Conservation (phyloP, 2,329 filamentous ascomycete species). For the Tolypocladium ovalisporum region DNA sequence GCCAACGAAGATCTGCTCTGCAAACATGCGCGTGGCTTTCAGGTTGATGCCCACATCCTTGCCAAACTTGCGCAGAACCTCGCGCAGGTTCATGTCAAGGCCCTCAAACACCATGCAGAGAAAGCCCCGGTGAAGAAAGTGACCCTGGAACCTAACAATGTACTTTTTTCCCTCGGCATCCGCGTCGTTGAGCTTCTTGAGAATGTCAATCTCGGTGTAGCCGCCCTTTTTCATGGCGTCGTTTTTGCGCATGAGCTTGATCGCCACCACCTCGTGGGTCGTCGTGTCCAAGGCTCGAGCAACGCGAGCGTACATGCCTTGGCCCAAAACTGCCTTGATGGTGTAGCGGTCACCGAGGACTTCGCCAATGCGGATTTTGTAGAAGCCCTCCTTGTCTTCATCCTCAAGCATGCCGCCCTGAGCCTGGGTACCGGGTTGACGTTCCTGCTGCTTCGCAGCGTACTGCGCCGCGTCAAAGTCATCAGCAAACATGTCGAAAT, state of each 20-base stretch:
- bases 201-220: constrained; percentile 85
- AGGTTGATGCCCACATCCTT: constrained; percentile 89
- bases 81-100: constrained; percentile 82
- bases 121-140: constrained; percentile 91
- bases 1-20: constrained; percentile 87
- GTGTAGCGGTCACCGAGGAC: constrained; percentile 82
- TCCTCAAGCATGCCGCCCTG: constrained; percentile 78
- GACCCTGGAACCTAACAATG: constrained; percentile 74
- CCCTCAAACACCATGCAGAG: constrained; percentile 97
- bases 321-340: constrained; percentile 76
- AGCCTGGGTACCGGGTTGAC: constrained; percentile 47
- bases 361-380: constrained; percentile 88
- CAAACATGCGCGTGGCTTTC: constrained; percentile 76
- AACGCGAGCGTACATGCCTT: constrained; percentile 96
- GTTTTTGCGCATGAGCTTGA: constrained; percentile 98
- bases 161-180: constrained; percentile 88
- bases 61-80: constrained; percentile 91
- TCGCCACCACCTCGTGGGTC: constrained; percentile 69
- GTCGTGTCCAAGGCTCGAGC: constrained; percentile 73
- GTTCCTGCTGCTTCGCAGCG: constrained; percentile 36
- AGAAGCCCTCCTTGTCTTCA: constrained; percentile 91
- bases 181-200: constrained; percentile 74
- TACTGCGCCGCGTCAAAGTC: constrained; percentile 61
- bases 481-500: constrained; percentile 84
- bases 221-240: constrained; percentile 86